These are phyloP conservation scores for Ogataea salicorniae DNA, from an alignment of 805 yeast genomes.

Conservation along the genomic window DNA sequence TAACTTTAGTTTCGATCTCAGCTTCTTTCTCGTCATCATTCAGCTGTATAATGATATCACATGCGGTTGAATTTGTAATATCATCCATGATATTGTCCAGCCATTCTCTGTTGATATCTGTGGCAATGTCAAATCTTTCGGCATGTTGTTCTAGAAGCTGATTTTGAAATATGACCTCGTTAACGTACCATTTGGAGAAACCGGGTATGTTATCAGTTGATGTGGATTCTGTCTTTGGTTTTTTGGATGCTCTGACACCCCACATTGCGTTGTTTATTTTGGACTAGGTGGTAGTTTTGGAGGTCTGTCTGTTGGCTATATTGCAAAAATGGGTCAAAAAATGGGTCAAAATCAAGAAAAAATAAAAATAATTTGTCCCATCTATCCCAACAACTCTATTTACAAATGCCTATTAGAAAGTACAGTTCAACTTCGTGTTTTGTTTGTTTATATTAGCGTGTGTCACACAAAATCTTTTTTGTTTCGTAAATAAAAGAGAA, in stretches of 20 bases:
- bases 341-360: too few relatives aligned
- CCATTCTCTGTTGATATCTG: conserved; percentile 27
- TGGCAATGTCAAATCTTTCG: conserved; percentile 20
- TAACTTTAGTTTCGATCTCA: background rate
- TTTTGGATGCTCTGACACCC: conserved; percentile 24
- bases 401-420: too few relatives aligned
- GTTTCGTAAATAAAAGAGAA: too few relatives aligned
- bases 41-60: background rate
- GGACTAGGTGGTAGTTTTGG: background rate
- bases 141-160: conserved; percentile 21
- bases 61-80: conserved; percentile 10
- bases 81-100: conserved; percentile 26
- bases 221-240: conserved; percentile 4
- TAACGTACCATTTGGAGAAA: conserved; percentile 30
- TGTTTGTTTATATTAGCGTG: too few relatives aligned
- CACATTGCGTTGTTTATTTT: conserved; percentile 18
- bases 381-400: too few relatives aligned
- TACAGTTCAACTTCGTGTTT: too few relatives aligned
- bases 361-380: too few relatives aligned
- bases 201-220: conserved; percentile 24
- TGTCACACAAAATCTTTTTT: too few relatives aligned
- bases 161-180: conserved; percentile 24
- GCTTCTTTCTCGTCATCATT: background rate
- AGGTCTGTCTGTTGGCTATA: background rate
- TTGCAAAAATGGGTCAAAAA: too few relatives aligned